phyloP scores from a whole-genome alignment of 305 asterid species.

The Fraxinus albicans region DNA sequence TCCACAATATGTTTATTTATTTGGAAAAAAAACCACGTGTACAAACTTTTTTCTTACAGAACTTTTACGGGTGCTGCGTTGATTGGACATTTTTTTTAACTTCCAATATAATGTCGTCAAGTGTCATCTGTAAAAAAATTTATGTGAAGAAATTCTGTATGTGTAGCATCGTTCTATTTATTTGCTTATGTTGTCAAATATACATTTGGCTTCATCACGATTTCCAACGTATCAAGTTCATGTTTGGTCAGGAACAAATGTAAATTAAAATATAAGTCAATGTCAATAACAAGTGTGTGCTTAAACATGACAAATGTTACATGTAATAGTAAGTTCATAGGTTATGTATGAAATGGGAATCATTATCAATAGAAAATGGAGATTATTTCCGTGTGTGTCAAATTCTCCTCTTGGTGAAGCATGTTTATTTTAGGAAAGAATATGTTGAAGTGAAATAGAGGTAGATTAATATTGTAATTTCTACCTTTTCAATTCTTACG shows the following conservation, averaged over 20 bases:
- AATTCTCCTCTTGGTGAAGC: neutral
- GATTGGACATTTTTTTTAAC: too few relatives aligned
- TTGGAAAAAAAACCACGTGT: too few relatives aligned
- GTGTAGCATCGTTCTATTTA: too few relatives aligned
- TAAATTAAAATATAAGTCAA: neutral
- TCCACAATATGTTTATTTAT: neutral
- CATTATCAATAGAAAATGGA: neutral
- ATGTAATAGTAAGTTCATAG: neutral
- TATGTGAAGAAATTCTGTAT: too few relatives aligned
- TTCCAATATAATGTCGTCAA: too few relatives aligned
- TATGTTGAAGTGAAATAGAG: neutral
- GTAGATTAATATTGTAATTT: neutral
- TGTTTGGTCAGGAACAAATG: neutral
- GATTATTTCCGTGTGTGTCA: neutral
- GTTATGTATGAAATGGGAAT: neutral
- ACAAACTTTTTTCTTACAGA: too few relatives aligned
- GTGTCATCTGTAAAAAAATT: too few relatives aligned
- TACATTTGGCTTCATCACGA: neutral
- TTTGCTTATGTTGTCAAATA: neutral
- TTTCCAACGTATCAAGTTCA: neutral
- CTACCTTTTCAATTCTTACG: neutral
- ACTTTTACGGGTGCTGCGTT: too few relatives aligned
- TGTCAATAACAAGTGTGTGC: neutral
- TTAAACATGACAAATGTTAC: neutral
- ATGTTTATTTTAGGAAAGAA: neutral